Evolutionary conservation across 805 yeast genomes (phyloP), one percentile per base, ranked within the genome.

Genomic region (Saccharomycopsis fibuligera): DNA sequence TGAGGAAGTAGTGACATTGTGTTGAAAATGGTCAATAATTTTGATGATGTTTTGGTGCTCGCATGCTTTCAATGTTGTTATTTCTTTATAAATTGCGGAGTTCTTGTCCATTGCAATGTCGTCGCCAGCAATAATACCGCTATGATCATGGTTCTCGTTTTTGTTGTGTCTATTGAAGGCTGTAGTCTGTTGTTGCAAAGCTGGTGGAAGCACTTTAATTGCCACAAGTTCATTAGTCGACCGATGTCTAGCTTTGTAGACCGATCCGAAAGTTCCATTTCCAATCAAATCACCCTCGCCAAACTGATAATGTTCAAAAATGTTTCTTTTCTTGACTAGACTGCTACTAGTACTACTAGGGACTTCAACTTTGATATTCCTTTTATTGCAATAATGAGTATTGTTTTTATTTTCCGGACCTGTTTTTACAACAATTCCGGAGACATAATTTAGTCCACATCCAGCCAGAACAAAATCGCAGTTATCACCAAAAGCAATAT

Each of bases 1-100:
- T n/a, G 8, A 5, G 33, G 31, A 39, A 17, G 39, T 31, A 6
- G 10, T 17, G n/a, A n/a, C n/a, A n/a, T n/a, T n/a, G 10, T 45
- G 43, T 4, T 35, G 22, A 19, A 44, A 48, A 12, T 47, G 35
- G 33, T 46, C 53, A 10, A 41, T n/a, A 9, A 46, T 41, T n/a
- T 41, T 25, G 16, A 50, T 50, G 25, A 50, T 42, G 35, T 50
- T 50, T 8, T 27, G 29, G 33, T 50, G 53, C 23, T 45, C n/a
- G 16, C 53, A 50, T 5, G 12, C 17, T 22, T 46, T 19, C 35
- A 50, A 38, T 22, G 44, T 42, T 8, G 16, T 27, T 30, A 50
- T 29, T 35, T 50, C 53, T 29, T 46, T 46, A 25, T 43, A 3
- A 16, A 48, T 29, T 12, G n/a, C 6, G 12, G 16, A 9, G 9